Conservation (phyloP, 305 asterid species). For the Fraxinus nigra region DNA sequence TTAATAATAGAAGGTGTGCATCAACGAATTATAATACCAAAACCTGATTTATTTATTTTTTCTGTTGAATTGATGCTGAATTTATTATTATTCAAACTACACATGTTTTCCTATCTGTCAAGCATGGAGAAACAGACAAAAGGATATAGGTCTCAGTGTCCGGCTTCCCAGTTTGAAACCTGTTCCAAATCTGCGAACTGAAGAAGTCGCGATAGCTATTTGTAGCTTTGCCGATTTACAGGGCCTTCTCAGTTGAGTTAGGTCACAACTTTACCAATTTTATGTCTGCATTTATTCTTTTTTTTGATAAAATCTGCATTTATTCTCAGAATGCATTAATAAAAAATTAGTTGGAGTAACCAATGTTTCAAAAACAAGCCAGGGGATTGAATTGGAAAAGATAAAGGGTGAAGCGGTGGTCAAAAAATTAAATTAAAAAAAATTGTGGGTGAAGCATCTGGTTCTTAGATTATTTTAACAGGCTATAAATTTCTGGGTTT, state of each 20-base stretch:
- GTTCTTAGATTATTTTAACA: not conserved
- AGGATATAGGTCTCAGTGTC: not conserved
- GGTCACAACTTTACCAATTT: not conserved
- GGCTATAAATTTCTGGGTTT: not conserved
- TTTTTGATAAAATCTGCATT: not conserved
- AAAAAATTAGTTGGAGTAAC: slow-evolving; percentile 1
- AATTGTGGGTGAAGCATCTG: not conserved
- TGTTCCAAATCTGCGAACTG: not conserved
- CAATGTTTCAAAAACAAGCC: not conserved
- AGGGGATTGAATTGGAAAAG: not conserved
- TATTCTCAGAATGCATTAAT: not conserved
- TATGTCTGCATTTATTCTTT: not conserved
- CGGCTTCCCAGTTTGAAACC: not conserved
- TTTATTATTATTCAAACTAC: not conserved
- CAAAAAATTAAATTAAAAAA: not conserved
- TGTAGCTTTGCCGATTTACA: not conserved
- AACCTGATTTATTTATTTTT: not conserved
- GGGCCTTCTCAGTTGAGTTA: not conserved
- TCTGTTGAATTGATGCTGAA: not conserved
- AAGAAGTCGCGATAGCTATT: not conserved
- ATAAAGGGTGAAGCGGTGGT: not conserved
- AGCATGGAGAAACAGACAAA: not conserved
- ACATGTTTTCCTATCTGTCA: not conserved
- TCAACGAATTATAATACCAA: not conserved
- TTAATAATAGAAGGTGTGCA: not conserved